Evolutionary conservation across 1,284 basidiomycete species (phyloP), one percentile per base, ranked within the genome.

Genomic region (Porogramme epimiltina): DNA sequence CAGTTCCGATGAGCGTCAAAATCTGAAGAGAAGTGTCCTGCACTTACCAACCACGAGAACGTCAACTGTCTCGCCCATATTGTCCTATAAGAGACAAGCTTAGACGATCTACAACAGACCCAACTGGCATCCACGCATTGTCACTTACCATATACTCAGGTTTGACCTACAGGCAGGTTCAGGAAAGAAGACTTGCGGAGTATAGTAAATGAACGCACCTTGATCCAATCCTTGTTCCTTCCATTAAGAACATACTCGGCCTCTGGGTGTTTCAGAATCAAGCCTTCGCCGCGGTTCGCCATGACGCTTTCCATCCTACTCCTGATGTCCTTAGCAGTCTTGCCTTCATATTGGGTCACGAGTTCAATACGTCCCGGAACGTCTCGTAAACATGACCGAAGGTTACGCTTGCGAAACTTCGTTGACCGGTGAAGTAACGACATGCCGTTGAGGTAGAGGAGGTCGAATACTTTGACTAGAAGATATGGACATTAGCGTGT

Each of bases 391-490:
- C 81, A 89, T 11, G 75, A 68, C 13, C 72, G 77, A 58, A 92
- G 70, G 60, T 90, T 91, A 49, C 81, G 81, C 69, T 89, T 91
- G 36, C 89, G 81, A 60, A 83, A 84, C 42, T 77, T 73, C 31
- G 83, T 77, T 2, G 84, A 81, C 54, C 77, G 82, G 53, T 84
- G 76, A 46, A 88, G 72, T 3, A 92, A 75, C 8, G 86, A 84
- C 62, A 79, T 77, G 31, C 86, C 88, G 58, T 94, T 95, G 45
- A 95, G 78, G 65, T 90, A 93, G 0, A 98, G 74, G 19, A 98
- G 75, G 69, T 98, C 95, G 62, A 98, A 98, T 4, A 98, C 81
- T 69, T 95, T 97, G 81, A 96, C 94, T 95, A n/a, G 56, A 5
- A 20, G 36, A 8, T 31, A 40, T 36, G 44, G 9, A 10, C 19